Percentiles rank a stretch among this genome's conserved stretches.
Evolutionary conservation across 768 basidiomycete species (phyloP).

Genomic region (Suillus discolor): DNA sequence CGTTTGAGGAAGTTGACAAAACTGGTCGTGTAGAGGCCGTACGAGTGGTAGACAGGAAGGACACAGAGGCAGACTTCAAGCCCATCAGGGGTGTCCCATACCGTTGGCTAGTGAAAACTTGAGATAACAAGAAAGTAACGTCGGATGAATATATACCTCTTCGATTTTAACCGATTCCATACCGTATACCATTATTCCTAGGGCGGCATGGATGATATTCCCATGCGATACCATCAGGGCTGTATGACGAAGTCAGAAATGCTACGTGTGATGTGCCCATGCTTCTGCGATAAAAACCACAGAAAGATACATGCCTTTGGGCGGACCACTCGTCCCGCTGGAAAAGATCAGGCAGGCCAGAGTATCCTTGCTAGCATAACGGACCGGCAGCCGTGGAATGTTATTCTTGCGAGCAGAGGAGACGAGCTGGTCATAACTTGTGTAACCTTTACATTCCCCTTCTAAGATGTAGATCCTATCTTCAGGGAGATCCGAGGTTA

Average conservation of each 20-base stretch:
- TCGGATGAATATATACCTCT: not conserved
- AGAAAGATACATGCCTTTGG: not conserved
- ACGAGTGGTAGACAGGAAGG: conserved; percentile 64
- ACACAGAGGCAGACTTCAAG: conserved; percentile 49
- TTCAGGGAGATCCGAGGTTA: not conserved
- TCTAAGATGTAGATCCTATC: not conserved
- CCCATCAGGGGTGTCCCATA: conserved; percentile 38
- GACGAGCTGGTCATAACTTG: not conserved
- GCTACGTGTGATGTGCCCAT: not conserved
- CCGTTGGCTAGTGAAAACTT: conserved; percentile 32
- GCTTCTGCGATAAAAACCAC: not conserved
- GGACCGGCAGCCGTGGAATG: not conserved
- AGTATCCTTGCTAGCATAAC: not conserved
- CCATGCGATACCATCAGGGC: not conserved
- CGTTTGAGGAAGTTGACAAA: conserved; percentile 48
- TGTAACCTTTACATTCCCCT: not conserved
- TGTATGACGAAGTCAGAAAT: not conserved
- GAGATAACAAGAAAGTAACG: not conserved
- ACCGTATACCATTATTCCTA: not conserved
- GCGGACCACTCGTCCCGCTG: not conserved
- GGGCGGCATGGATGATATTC: not conserved
- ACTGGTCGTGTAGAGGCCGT: conserved; percentile 50
- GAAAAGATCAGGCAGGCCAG: not conserved
- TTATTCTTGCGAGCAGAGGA: not conserved
- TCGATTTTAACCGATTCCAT: not conserved